Conservation (phyloP, 768 basidiomycete genomes). For the Lanmaoa pseudosensibilis region DNA sequence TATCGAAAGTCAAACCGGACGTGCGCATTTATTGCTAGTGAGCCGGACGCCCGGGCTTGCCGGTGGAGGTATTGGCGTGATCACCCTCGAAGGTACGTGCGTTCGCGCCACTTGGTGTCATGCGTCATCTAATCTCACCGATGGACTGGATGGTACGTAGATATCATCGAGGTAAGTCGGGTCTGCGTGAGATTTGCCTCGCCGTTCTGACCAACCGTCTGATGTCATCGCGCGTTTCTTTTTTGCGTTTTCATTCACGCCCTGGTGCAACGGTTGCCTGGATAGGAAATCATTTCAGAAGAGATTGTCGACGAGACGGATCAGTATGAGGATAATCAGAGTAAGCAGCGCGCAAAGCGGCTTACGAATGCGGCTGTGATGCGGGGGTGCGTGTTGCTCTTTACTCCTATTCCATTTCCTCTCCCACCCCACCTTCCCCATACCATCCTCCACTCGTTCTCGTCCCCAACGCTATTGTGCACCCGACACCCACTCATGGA, state of each 20-base stretch:
- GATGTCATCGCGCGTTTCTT: background rate
- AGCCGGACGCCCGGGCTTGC: conserved; percentile 78
- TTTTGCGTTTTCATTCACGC: background rate
- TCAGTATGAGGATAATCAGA: conserved; percentile 82
- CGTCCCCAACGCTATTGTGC: background rate
- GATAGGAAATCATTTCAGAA: conserved; percentile 89
- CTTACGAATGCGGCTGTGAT: conserved; percentile 73
- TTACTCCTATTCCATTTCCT: background rate
- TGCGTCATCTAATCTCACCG: background rate
- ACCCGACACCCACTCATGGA: background rate
- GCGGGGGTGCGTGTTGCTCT: conserved; percentile 55
- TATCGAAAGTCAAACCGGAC: conserved; percentile 93
- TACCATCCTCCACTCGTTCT: background rate
- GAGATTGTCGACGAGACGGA: conserved; percentile 97
- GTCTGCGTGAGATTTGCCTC: conserved; percentile 3
- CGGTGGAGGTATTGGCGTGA: conserved; percentile 87
- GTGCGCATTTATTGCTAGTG: conserved; percentile 87
- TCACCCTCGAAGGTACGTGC: conserved; percentile 75
- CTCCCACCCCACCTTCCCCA: background rate
- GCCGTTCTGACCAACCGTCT: background rate
- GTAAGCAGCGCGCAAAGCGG: conserved; percentile 71
- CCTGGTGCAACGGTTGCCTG: background rate
- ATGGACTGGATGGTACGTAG: conserved; percentile 34
- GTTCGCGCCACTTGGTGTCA: background rate
- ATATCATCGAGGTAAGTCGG: conserved; percentile 65